These are phyloP conservation scores for Lotmaria passim DNA, from an alignment of 208 protist genomes.

Conservation along the genomic window DNA sequence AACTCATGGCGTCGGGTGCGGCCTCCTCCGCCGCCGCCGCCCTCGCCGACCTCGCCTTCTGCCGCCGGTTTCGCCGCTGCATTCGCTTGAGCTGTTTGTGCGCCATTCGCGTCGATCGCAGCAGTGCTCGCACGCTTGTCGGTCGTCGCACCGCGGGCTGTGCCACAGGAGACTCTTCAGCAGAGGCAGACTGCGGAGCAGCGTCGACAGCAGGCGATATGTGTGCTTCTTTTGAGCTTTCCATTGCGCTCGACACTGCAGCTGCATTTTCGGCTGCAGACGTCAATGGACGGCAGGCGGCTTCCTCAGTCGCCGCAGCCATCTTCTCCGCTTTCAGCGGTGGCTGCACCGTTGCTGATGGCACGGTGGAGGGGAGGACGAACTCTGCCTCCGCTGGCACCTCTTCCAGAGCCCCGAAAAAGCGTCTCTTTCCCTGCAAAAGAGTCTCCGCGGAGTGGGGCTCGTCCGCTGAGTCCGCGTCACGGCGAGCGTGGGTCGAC, in stretches of 20 bases:
- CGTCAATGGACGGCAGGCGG: neutral
- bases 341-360: neutral
- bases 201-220: neutral
- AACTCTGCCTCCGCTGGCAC: neutral
- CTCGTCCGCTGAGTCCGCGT: constrained; percentile 1
- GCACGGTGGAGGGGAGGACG: too few species aligned
- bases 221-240: too few species aligned
- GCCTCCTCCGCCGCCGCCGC: neutral
- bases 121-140: neutral
- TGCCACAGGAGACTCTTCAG: neutral
- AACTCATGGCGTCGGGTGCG: too few species aligned
- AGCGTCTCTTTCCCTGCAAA: neutral
- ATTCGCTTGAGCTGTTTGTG: constrained; percentile 5
- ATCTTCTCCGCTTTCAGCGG: neutral
- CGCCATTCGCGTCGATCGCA: neutral
- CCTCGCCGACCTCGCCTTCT: neutral
- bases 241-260: neutral
- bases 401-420: constrained; percentile 2
- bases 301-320: neutral
- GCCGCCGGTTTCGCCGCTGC: constrained; percentile 1
- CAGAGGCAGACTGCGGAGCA: neutral
- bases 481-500: too few species aligned
- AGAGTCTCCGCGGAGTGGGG: constrained; percentile 7
- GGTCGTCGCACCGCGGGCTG: neutral
- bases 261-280: neutral